Conservation (phyloP, 805 yeast species). For the Yarrowia sp. region DNA sequence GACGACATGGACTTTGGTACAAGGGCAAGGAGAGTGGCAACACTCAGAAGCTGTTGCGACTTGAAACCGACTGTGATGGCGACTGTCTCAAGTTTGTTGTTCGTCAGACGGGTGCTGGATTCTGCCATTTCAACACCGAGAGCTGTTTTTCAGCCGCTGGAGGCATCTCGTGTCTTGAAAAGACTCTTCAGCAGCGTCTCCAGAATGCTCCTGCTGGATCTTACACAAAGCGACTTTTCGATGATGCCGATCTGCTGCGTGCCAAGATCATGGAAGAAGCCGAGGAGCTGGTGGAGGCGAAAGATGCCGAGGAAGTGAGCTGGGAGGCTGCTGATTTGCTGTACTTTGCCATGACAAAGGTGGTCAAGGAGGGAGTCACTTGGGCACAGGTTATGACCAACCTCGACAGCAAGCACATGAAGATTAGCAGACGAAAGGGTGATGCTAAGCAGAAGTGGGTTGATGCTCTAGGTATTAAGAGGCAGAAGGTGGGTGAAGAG, state of each 20-base stretch:
- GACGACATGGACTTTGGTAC: conserved; percentile 88
- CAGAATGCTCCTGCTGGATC: conserved; percentile 82
- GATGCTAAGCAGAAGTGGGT: conserved; percentile 87
- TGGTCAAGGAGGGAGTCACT: conserved; percentile 71
- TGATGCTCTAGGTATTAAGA: conserved; percentile 34
- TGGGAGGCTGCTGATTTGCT: conserved; percentile 98
- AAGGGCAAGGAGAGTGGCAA: conserved; percentile 98
- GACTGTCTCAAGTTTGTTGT: conserved; percentile 88
- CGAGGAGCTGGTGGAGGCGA: conserved; percentile 89
- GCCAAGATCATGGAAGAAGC: conserved; percentile 95
- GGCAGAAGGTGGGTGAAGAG: conserved; percentile 30
- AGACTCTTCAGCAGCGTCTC: conserved; percentile 60
- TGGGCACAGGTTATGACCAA: conserved; percentile 79
- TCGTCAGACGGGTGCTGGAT: conserved; percentile 80
- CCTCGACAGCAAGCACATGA: conserved; percentile 75
- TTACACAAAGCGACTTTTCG: conserved; percentile 85
- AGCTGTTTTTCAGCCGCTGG: conserved; percentile 75
- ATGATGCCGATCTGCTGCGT: conserved; percentile 67
- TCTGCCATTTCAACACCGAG: conserved; percentile 81
- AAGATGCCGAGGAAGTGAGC: conserved; percentile 63
- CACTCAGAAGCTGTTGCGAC: conserved; percentile 66
- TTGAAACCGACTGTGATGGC: conserved; percentile 85
- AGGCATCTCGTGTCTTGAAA: conserved; percentile 70
- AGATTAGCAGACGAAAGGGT: conserved; percentile 90
- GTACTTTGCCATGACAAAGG: conserved; percentile 62